Evolutionary conservation across 139 green algal genomes (phyloP), one percentile per base, ranked within the genome.

Genomic region (Raphidocelis subcapitata): DNA sequence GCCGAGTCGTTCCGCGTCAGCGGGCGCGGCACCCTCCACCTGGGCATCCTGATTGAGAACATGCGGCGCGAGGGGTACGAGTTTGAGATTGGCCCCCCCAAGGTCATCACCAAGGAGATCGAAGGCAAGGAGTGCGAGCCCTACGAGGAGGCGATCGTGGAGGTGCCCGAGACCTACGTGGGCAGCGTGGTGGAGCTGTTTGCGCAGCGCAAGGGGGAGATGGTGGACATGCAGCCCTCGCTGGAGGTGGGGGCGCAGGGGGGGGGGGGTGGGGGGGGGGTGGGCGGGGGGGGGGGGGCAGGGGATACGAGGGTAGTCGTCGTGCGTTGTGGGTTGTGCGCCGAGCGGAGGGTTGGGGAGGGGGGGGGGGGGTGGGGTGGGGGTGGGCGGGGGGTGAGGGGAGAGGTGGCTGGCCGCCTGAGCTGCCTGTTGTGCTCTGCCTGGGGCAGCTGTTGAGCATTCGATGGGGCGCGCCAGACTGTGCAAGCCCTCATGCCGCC

Each of bases 31-130:
- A 87, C 89, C 0, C 84, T 97, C 68, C 92, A 97, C 82, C 77
- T 92, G 66, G 84, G 89, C 64, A 98, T 99, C 73, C 89, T 99
- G 14, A 99, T 99, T 74, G 96, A 99, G 88, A 98, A 94, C 81
- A 99, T 99, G 96, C 78, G 93, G 8, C 75, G 92, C 3, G 92
- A 97, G 83, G 90, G 90, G 23, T 97, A 89, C 64, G 92, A 96
- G 84, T 95, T 97, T 76, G 86, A 90, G 76, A 91, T 97, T 35
- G 95, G 95, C 28, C 91, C 95, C 4, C 95, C 95, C 63, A 92
- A 91, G 81, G 95, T 99, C 56, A 98, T 99, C 79, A 93, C 82
- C 32, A 89, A 91, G 73, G 80, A 89, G 55, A 76, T 90, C 5
- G 79, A 88, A 49, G 91, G 88, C 62, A 77, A 87, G 64, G 95